These are phyloP conservation scores for Hypsizygus marmoreus DNA, from an alignment of 768 basidiomycete species.

Conservation along the genomic window DNA sequence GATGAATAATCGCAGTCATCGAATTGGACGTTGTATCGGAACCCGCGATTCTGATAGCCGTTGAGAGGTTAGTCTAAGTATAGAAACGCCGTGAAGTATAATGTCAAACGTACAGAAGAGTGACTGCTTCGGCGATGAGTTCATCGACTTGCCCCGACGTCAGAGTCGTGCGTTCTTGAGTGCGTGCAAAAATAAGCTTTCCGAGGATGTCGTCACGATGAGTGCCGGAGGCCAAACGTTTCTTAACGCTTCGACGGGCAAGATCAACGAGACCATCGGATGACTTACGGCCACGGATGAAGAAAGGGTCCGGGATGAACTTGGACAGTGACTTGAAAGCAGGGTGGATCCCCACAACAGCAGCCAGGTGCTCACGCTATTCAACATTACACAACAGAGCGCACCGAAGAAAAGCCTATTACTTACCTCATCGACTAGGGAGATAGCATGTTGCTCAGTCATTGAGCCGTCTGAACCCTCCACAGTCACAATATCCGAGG, in stretches of 20 bases:
- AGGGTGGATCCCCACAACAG: slow-evolving; percentile 28
- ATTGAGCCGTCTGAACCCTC: slow-evolving; percentile 19
- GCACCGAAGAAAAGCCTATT: not conserved
- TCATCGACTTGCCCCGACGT: slow-evolving; percentile 22
- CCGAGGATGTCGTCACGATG: slow-evolving; percentile 28
- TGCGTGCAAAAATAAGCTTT: slow-evolving; percentile 23
- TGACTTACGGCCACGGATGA: slow-evolving; percentile 22
- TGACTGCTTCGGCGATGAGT: slow-evolving; percentile 29
- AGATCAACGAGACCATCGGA: slow-evolving; percentile 22
- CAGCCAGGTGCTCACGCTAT: slow-evolving; percentile 30
- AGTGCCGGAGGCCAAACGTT: slow-evolving; percentile 20
- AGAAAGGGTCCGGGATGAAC: slow-evolving; percentile 27
- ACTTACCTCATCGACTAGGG: slow-evolving; percentile 29
- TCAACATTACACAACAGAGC: not conserved
- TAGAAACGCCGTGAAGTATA: not conserved
- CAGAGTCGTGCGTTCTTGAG: slow-evolving; percentile 12
- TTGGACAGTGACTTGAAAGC: slow-evolving; percentile 17
- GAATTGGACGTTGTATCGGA: slow-evolving; percentile 37
- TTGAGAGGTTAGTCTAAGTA: not conserved
- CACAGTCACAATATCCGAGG: slow-evolving; percentile 25
- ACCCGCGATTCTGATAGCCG: slow-evolving; percentile 30
- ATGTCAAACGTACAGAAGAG: slow-evolving; percentile 25
- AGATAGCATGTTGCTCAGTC: slow-evolving; percentile 23
- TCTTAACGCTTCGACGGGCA: slow-evolving; percentile 23
- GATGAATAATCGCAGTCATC: slow-evolving; percentile 29